Evolutionary conservation across 176 grass and related monocot species (phyloP).

Genomic region (Eleusine coracana): DNA sequence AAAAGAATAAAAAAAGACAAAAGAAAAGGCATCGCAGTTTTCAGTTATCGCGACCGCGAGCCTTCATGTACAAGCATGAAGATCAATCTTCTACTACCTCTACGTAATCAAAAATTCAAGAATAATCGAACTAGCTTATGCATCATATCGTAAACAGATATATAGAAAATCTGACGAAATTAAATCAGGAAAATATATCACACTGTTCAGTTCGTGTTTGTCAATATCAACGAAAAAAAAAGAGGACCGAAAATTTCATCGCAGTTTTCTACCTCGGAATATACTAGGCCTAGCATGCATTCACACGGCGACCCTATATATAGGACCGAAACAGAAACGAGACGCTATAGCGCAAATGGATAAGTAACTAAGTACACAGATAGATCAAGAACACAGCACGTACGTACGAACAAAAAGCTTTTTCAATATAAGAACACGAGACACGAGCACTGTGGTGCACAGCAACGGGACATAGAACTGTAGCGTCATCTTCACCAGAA

Average conservation of each 20-base stretch:
- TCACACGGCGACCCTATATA: too few relatives aligned
- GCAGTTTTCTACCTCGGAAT: constrained; percentile 20
- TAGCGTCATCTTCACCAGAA: background rate
- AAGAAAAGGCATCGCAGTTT: background rate
- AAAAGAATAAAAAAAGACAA: background rate
- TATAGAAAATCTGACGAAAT: background rate
- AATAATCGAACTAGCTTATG: background rate
- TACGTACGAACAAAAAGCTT: background rate
- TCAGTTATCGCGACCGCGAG: background rate
- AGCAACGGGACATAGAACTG: background rate
- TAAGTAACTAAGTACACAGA: background rate
- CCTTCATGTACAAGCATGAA: background rate
- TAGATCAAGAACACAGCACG: background rate
- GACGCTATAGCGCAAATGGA: background rate
- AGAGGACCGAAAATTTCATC: too few relatives aligned
- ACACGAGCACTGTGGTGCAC: background rate
- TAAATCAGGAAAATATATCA: background rate
- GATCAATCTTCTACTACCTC: too few relatives aligned
- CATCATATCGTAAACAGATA: background rate
- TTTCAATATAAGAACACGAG: background rate
- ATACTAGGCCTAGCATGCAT: background rate
- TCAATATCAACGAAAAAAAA: background rate
- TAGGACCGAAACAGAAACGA: background rate
- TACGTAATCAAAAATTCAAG: background rate
- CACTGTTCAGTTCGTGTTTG: background rate